Percentiles rank a stretch among this genome's conserved stretches.
phyloP scores from a whole-genome alignment of 139 green algal genomes.

The Picochlorum sp. region DNA sequence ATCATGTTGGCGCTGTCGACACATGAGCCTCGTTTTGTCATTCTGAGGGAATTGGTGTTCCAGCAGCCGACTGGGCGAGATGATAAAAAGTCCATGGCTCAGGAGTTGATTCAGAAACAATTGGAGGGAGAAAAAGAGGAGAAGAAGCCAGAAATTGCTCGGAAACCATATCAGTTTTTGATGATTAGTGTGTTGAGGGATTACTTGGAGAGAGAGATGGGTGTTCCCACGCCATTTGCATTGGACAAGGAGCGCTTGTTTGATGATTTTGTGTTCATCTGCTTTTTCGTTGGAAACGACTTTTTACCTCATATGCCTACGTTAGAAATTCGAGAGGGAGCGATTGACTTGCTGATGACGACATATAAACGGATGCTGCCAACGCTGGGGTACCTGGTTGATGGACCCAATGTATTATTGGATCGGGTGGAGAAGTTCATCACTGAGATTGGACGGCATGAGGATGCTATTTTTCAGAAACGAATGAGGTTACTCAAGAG shows the following conservation, averaged over 20 bases:
- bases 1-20: slow-evolving; percentile 96
- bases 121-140: slow-evolving; percentile 12
- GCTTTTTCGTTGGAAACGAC: slow-evolving; percentile 99
- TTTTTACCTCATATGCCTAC: slow-evolving; percentile 99
- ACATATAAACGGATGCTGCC: slow-evolving; percentile 79
- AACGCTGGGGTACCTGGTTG: slow-evolving; percentile 76
- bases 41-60: slow-evolving; percentile 72
- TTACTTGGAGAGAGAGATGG: slow-evolving; percentile 88
- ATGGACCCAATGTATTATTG: slow-evolving; percentile 66
- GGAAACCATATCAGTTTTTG: slow-evolving; percentile 92
- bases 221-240: slow-evolving; percentile 29
- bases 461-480: slow-evolving; percentile 94
- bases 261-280: slow-evolving; percentile 97
- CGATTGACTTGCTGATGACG: slow-evolving; percentile 93
- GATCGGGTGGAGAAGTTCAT: slow-evolving; percentile 89
- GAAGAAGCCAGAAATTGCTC: slow-evolving; percentile 46
- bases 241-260: slow-evolving; percentile 64
- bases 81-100: background rate
- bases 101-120: background rate
- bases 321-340: slow-evolving; percentile 91
- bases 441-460: slow-evolving; percentile 55
- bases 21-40: slow-evolving; percentile 84
- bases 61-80: background rate
- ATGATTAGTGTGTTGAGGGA: slow-evolving; percentile 80
- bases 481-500: slow-evolving; percentile 62